Evolutionary conservation across 306 rosid species (phyloP), one percentile per base, ranked within the genome.

Genomic region (Inga oerstediana): DNA sequence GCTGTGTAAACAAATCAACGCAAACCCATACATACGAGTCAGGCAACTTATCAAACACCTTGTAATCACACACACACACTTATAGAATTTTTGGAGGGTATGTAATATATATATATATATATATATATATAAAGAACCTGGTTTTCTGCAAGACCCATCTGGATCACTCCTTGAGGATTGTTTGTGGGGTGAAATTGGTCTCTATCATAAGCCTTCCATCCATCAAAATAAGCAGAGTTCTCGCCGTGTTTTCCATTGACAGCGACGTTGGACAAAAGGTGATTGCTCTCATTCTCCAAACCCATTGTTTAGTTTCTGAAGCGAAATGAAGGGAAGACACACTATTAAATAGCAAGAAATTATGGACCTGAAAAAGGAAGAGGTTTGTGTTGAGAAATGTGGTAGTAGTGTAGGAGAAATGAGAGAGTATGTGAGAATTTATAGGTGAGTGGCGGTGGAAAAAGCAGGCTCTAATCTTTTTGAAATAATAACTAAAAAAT

Each of bases 91-190:
- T 39, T 39, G 43, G 43, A 39, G 43, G 43, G 43, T 16, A 3
- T 10, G 19, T 14, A 49, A 49, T 46, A 13, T 46, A 13, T 16
- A 48, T 30, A 48, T 30, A 34, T 16, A 48, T 30, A 14, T 15
- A 49, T 46, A 13, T 46, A 13, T 16, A 48, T 30, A 14, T 15
- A 34, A 2, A 32, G 15, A 1, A 70, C 95, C 93, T 84, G 95
- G 17, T 91, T 91, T 80, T 91, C 95, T 24, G 95, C 92, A 12
- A 91, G 90, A 49, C 95, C 95, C 95, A 91, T 89, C 67, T 91
- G 95, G 76, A 91, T 80, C 37, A 91, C 93, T 1, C 95, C 95
- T 0, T 22, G 49, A 2, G 89, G 90, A 45, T 91, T 91, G 2
- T 85, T 7, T 3, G 49, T 79, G 0, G 81, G 84, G 70, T 91